phyloP scores from a whole-genome alignment of 768 basidiomycete genomes.

The Kwoniella botswanensis region DNA sequence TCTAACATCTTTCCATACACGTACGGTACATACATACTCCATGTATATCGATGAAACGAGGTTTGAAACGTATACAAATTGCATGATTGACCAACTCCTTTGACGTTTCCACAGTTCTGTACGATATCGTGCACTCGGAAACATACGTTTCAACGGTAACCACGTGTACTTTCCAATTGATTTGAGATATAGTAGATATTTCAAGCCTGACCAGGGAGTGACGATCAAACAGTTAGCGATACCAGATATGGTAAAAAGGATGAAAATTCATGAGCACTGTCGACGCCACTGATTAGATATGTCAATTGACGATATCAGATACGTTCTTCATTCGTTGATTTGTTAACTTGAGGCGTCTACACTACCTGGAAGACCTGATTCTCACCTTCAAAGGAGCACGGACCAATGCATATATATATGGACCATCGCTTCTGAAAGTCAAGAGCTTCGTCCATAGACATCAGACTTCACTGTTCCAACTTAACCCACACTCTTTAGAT shows the following conservation, averaged over 20 bases:
- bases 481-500: slow-evolving; percentile 13
- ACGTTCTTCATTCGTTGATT: background rate
- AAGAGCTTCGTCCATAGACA: background rate
- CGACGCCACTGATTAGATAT: no score
- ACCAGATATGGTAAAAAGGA: background rate
- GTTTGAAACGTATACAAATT: background rate
- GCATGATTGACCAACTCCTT: no score
- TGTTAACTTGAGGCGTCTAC: slow-evolving; percentile 2
- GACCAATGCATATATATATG: slow-evolving; percentile 3
- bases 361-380: no score
- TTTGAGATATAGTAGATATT: background rate
- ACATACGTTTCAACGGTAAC: background rate
- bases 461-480: background rate
- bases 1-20: background rate
- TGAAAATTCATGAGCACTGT: background rate
- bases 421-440: background rate
- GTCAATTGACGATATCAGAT: background rate
- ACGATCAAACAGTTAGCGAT: background rate
- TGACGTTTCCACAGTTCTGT: no score
- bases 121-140: no score
- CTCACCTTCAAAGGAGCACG: no score
- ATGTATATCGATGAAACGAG: background rate
- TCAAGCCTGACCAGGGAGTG: slow-evolving; percentile 1
- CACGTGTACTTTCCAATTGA: background rate
- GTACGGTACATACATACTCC: no score